phyloP scores from a whole-genome alignment of 2,329 filamentous ascomycete genomes.

The Zalaria obscura region DNA sequence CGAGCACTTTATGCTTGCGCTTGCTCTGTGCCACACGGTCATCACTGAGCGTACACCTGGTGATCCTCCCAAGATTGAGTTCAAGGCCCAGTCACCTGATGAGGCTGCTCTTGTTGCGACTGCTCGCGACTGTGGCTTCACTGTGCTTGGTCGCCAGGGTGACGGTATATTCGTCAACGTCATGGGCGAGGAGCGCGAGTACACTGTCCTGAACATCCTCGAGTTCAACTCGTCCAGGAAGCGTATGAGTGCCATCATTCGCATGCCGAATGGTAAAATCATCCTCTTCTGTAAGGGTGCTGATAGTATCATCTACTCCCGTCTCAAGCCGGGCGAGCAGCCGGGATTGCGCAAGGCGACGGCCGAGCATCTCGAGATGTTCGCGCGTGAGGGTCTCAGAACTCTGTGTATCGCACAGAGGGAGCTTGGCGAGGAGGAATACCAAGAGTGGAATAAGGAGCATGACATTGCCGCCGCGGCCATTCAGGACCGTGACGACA shows the following conservation, averaged over 20 bases:
- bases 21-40: conserved; percentile 94
- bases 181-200: conserved; percentile 72
- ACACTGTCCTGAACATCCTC: conserved; percentile 80
- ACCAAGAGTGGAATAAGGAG: conserved; percentile 68
- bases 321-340: conserved; percentile 74
- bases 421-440: conserved; percentile 68
- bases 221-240: conserved; percentile 97
- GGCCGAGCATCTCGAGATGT: conserved; percentile 91
- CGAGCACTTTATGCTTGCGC: conserved; percentile 82
- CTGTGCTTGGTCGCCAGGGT: conserved; percentile 64
- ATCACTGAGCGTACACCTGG: conserved; percentile 81
- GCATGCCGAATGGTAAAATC: conserved; percentile 84
- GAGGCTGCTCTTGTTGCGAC: conserved; percentile 90
- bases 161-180: conserved; percentile 79
- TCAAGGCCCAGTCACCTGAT: conserved; percentile 95
- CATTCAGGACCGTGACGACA: conserved; percentile 78
- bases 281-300: conserved; percentile 94
- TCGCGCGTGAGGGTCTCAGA: conserved; percentile 84
- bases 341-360: conserved; percentile 68
- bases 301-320: conserved; percentile 92
- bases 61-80: conserved; percentile 81
- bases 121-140: conserved; percentile 89
- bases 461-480: conserved; percentile 79
- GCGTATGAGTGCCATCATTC: conserved; percentile 92
- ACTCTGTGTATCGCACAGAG: conserved; percentile 87